A percentile compares a stretch with the other conserved stretches of the same genome.
phyloP scores from a whole-genome alignment of 345 rosid species.

The Microcos paniculata region DNA sequence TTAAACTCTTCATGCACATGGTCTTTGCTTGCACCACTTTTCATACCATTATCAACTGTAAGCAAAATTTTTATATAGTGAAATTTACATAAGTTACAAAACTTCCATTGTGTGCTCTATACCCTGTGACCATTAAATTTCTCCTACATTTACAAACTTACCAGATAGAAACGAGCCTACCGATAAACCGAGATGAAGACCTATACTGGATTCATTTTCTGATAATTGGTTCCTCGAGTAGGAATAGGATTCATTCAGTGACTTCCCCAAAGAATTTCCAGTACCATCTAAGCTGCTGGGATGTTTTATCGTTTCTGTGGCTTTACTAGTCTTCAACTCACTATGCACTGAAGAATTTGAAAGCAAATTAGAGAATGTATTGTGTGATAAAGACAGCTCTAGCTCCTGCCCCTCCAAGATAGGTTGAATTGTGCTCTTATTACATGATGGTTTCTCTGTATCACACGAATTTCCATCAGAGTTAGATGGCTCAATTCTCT shows the following conservation, averaged over 20 bases:
- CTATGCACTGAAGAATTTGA: constrained; percentile 33
- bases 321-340: constrained; percentile 32
- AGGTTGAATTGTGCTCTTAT: constrained; percentile 35
- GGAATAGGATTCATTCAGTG: constrained; percentile 14
- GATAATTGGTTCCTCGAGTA: constrained; percentile 11
- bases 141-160: neutral
- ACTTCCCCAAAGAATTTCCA: constrained; percentile 29
- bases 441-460: constrained; percentile 28
- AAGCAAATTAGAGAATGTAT: constrained; percentile 34
- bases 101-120: neutral
- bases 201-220: constrained; percentile 35
- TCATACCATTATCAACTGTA: constrained; percentile 34
- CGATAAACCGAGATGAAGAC: constrained; percentile 51
- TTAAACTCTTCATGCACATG: constrained; percentile 24
- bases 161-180: constrained; percentile 35
- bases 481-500: constrained; percentile 26
- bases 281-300: constrained; percentile 22
- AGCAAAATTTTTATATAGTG: constrained; percentile 17
- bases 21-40: constrained; percentile 32
- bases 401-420: constrained; percentile 33
- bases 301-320: constrained; percentile 25
- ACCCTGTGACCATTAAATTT: neutral
- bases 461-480: constrained; percentile 31
- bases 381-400: constrained; percentile 47
- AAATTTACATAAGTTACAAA: neutral